Base-by-base conservation (phyloP, 257 asterid species). In the Solanum rostratum region DNA sequence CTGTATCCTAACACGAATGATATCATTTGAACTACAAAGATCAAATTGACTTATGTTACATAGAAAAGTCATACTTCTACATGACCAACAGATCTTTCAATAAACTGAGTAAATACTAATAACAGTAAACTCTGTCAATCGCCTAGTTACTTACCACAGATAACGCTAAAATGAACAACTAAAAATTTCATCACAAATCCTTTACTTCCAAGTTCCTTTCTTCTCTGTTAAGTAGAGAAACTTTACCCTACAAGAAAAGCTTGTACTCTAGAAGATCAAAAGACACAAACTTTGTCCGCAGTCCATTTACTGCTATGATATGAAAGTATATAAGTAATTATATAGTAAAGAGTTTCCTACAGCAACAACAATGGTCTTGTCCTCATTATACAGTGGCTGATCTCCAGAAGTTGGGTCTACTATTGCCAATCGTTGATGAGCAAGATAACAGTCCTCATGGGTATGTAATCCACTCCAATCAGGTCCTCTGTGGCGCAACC, bases 401-500 rank as follows among this genome's bases (percentile, higher is more conserved):
- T 97, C 99, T 14, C 99, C 99, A 7, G 98, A 94, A 66, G 98
- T 74, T 80, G 99, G 99, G 91, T 97, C 99, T 63, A 97, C 89
- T 71, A 97, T 95, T 85, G 98, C 99, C 86, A 95, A 88, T 46
- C 98, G 95, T 63, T 95, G 97, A 90, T 97, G 99, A 87, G 97
- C 97, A 86, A 97, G 98, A 90, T 97, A 95, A 84, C 94, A 91
- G 86, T 93, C 90, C 83, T 91, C 86, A 89, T 97, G 93, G 82
- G 92, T 87, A 86, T 95, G 97, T 92, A 97, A 87, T 68, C 99
- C 99, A 85, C 99, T 95, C 99, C 98, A 97, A 81, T 95, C 99
- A 86, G 99, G 99, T 78, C 98, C 99, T 90, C 99, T 90, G 85
- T 97, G 99, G 41, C 97, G 94, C 95, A 95, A 89, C 95, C 99